Percentiles rank a stretch among this genome's conserved stretches.
Evolutionary conservation across 148 eudicot genomes (phyloP).

Genomic region (Vaccinium vitisidaea): DNA sequence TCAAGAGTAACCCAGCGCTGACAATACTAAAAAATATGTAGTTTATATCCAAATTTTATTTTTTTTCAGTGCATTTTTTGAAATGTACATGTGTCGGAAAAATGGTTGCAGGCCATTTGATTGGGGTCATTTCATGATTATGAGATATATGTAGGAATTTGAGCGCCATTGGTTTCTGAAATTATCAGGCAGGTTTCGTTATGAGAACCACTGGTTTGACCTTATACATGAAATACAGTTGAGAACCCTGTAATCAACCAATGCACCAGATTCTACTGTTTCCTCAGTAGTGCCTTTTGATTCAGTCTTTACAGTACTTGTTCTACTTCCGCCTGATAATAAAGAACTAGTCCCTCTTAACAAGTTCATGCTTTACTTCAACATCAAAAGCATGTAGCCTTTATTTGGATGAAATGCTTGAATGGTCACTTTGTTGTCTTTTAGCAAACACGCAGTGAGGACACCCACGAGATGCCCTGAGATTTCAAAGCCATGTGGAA

Average conservation of each 20-base stretch:
- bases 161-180: not conserved
- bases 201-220: not conserved
- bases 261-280: not conserved
- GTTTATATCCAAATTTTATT: no score
- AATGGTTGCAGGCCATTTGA: not conserved
- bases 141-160: not conserved
- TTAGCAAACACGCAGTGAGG: not conserved
- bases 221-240: not conserved
- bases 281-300: not conserved
- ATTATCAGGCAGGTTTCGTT: constrained; percentile 10
- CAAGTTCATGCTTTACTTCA: not conserved
- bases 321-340: not conserved
- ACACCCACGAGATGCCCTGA: not conserved
- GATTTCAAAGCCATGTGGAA: not conserved
- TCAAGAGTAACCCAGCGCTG: no score
- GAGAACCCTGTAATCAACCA: not conserved
- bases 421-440: not conserved
- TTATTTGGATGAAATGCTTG: not conserved
- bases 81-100: not conserved
- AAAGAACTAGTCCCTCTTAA: not conserved
- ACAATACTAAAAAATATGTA: no score
- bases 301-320: not conserved
- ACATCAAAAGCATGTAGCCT: not conserved
- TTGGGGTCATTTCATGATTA: not conserved
- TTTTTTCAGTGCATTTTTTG: no score